Evolutionary conservation across 2,329 filamentous ascomycete species (phyloP).

Genomic region (Xylariaceae sp.): DNA sequence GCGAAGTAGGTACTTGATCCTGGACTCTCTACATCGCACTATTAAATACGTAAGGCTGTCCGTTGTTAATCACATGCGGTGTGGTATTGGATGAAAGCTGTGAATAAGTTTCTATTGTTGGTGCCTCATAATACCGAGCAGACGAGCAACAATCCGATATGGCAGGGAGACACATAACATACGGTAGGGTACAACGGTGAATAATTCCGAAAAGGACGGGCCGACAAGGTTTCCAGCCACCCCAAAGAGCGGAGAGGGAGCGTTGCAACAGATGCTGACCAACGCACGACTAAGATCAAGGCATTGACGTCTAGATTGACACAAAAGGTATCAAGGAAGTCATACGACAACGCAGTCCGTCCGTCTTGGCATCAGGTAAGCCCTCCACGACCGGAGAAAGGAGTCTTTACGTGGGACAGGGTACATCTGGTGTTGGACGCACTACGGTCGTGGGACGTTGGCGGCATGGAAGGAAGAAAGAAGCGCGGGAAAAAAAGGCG

Average conservation of each 20-base stretch:
- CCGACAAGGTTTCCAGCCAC: slow-evolving; percentile 17
- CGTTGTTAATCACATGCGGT: too few relatives aligned
- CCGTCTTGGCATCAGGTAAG: slow-evolving; percentile 9
- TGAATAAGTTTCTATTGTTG: too few relatives aligned
- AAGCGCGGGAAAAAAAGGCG: slow-evolving; percentile 13
- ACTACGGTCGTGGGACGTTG: slow-evolving; percentile 11
- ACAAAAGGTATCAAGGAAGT: slow-evolving; percentile 11
- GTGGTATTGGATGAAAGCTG: too few relatives aligned
- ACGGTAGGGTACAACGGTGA: too few relatives aligned
- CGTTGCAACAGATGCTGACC: slow-evolving; percentile 14
- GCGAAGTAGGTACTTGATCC: too few relatives aligned
- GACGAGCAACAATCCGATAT: background rate
- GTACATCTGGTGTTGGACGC: slow-evolving; percentile 1
- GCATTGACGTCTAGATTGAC: slow-evolving; percentile 16
- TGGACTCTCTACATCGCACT: too few relatives aligned
- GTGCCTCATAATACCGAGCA: background rate
- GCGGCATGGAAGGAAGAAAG: slow-evolving; percentile 14
- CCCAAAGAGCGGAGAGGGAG: slow-evolving; percentile 4
- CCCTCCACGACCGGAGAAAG: slow-evolving; percentile 7
- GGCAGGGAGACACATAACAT: background rate
- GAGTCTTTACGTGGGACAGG: slow-evolving; percentile 12
- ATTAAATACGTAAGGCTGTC: too few relatives aligned
- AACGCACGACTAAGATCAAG: slow-evolving; percentile 16
- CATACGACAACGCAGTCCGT: slow-evolving; percentile 11
- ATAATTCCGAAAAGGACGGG: slow-evolving; percentile 2